Evolutionary conservation across 2,329 filamentous ascomycete genomes (phyloP).

Genomic region (Trichoderma sp.): DNA sequence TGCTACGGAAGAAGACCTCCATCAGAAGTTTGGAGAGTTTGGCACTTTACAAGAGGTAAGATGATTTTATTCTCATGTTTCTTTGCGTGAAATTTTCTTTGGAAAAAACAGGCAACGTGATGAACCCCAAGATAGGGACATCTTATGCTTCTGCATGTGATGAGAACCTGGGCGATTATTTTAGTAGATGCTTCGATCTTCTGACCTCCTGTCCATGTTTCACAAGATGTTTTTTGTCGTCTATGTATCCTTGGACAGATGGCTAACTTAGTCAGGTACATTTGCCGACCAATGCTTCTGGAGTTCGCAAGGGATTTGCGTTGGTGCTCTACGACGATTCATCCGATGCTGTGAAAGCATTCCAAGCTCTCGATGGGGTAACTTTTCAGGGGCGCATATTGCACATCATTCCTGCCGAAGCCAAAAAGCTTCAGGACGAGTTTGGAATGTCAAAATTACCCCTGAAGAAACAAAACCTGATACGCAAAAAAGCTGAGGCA

Average conservation of each 20-base stretch:
- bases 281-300: slow-evolving; percentile 72
- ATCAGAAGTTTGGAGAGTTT: slow-evolving; percentile 68
- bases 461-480: slow-evolving; percentile 89
- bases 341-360: slow-evolving; percentile 74
- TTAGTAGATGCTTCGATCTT: slow-evolving; percentile 99
- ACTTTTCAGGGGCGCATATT: slow-evolving; percentile 91
- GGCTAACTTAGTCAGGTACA: slow-evolving; percentile 68
- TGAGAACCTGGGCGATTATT: slow-evolving; percentile 92
- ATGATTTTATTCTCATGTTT: slow-evolving; percentile 28
- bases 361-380: slow-evolving; percentile 75
- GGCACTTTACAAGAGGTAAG: slow-evolving; percentile 87
- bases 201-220: slow-evolving; percentile 56
- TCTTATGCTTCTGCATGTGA: slow-evolving; percentile 93
- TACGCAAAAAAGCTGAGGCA: slow-evolving; percentile 81
- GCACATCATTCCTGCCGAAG: slow-evolving; percentile 82
- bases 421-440: slow-evolving; percentile 84
- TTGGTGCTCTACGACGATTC: slow-evolving; percentile 78
- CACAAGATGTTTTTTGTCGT: slow-evolving; percentile 18
- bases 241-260: slow-evolving; percentile 27
- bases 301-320: slow-evolving; percentile 84
- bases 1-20: slow-evolving; percentile 74
- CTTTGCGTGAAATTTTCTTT: too few species aligned
- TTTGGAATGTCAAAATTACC: slow-evolving; percentile 88
- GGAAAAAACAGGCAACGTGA: slow-evolving; percentile 60
- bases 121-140: slow-evolving; percentile 99